Base-by-base conservation (phyloP, 179 eudicot species). In the Spergularia azorica region DNA sequence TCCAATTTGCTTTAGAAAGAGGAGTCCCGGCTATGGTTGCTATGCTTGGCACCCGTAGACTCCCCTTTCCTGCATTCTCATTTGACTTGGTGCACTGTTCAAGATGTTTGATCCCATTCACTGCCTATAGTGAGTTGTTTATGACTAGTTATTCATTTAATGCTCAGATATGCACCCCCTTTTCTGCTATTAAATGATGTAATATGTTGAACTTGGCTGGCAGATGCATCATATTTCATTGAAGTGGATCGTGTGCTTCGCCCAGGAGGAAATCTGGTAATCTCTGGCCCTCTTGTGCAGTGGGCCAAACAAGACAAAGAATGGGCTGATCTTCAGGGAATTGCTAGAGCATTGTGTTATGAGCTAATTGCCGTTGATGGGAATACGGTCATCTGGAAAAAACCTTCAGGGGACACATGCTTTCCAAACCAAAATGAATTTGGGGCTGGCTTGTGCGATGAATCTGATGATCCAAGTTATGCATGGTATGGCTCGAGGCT, bases 81-180 rank as follows among this genome's bases (percentile, higher is more conserved):
- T 94, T 94, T 84, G 98, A 94, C 83, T 85, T 94, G 86, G 89
- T 94, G 81, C 98, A 92, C 81, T 94, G 98, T 80, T 94, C 98
- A 57, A 86, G 97, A 75, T 94, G 98, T 75, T 88, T 94, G 84
- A 94, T 94, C 80, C 98, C 92, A 9, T 94, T 85, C 79, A 94
- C 97, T 66, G 97, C 98, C 75, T 86, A 92, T 67, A 92, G 98
- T 94, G 81, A 87, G 97, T 90, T 67, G 18, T 32, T 55, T 67
- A 26, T 63, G 8, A 38, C 51, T 50, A 74, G 36, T 51, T 57
- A 57, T 68, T 71, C 63, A 38, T 63, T 10, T n/a, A 72, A 20
- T 1, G 18, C 26, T 59, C 14, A 4, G 51, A 36, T 46, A 3
- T 39, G 41, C 32, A 50, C 51, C 60, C 32, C 52, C 3, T n/a